Evolutionary conservation across 805 yeast species (phyloP).

Genomic region (Yamadazyma ubonensis): DNA sequence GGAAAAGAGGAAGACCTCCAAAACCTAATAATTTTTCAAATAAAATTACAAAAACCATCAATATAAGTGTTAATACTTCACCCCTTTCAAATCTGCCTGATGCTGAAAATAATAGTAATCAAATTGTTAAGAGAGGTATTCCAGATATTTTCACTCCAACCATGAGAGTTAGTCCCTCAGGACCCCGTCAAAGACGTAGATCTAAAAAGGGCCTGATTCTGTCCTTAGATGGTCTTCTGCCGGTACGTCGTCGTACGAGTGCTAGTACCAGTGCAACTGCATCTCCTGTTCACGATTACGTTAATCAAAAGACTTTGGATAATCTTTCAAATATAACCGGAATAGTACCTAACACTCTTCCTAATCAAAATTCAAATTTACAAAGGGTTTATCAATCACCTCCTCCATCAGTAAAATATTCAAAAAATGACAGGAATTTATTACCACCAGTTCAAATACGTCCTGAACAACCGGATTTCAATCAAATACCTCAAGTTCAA

Average conservation of each 20-base stretch:
- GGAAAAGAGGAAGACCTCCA: slow-evolving; percentile 48
- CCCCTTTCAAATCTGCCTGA: slow-evolving; percentile 35
- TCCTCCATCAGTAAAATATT: slow-evolving; percentile 15
- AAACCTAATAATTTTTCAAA: slow-evolving; percentile 37
- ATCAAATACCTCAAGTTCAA: background rate
- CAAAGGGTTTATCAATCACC: slow-evolving; percentile 10
- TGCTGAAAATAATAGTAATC: slow-evolving; percentile 40
- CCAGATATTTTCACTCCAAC: slow-evolving; percentile 45
- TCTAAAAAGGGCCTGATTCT: slow-evolving; percentile 7
- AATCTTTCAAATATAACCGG: slow-evolving; percentile 31
- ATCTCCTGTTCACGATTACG: slow-evolving; percentile 15
- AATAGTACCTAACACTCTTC: background rate
- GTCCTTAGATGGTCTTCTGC: slow-evolving; percentile 3
- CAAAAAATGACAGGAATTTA: slow-evolving; percentile 10
- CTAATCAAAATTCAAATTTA: background rate
- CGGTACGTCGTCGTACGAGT: background rate
- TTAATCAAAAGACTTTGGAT: slow-evolving; percentile 35
- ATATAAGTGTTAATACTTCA: slow-evolving; percentile 40
- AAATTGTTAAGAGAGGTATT: slow-evolving; percentile 38
- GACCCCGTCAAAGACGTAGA: slow-evolving; percentile 5
- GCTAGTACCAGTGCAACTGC: slow-evolving; percentile 7
- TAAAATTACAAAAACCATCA: slow-evolving; percentile 40
- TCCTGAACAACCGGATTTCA: slow-evolving; percentile 5
- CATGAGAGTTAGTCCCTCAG: slow-evolving; percentile 40
- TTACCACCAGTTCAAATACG: slow-evolving; percentile 16